Evolutionary conservation across 2,329 filamentous ascomycete genomes (phyloP).

Genomic region (Proliferodiscus dingleyae): DNA sequence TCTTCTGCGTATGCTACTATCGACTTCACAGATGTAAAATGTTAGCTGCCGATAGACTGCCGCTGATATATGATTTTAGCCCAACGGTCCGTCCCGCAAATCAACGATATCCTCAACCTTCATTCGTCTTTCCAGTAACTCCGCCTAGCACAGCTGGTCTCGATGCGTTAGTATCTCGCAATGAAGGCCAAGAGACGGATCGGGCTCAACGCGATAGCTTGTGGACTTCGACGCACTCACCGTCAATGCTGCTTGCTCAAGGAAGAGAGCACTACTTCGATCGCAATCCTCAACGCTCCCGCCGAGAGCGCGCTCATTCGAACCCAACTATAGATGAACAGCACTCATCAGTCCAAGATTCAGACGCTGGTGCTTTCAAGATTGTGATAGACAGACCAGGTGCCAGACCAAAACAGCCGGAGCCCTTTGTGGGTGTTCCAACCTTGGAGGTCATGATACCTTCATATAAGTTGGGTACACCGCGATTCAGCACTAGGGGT

Average conservation of each 20-base stretch:
- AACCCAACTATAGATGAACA: slow-evolving; percentile 73
- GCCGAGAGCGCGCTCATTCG: slow-evolving; percentile 63
- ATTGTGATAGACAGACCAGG: slow-evolving; percentile 73
- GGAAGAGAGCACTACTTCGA: slow-evolving; percentile 31
- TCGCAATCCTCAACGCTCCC: slow-evolving; percentile 17
- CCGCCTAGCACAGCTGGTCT: slow-evolving; percentile 55
- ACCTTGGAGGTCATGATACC: slow-evolving; percentile 73
- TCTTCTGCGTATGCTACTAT: slow-evolving; percentile 9
- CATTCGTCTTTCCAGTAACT: slow-evolving; percentile 56
- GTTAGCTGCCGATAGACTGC: slow-evolving; percentile 6
- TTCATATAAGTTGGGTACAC: slow-evolving; percentile 76
- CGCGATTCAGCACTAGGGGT: slow-evolving; percentile 71
- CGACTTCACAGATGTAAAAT: slow-evolving; percentile 7
- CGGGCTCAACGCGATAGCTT: slow-evolving; percentile 26
- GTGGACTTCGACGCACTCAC: slow-evolving; percentile 29
- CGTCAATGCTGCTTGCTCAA: slow-evolving; percentile 36
- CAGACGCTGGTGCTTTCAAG: slow-evolving; percentile 66
- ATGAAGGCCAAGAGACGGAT: slow-evolving; percentile 22
- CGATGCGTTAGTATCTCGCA: slow-evolving; percentile 38
- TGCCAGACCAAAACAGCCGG: slow-evolving; percentile 57
- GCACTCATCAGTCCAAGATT: slow-evolving; percentile 43
- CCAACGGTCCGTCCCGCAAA: slow-evolving; percentile 57
- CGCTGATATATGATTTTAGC: slow-evolving; percentile 36
- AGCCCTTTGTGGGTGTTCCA: slow-evolving; percentile 40
- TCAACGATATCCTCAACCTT: slow-evolving; percentile 56